Base-by-base conservation (phyloP, 2,329 filamentous ascomycete species). In the Berkeleyomyces basicola region DNA sequence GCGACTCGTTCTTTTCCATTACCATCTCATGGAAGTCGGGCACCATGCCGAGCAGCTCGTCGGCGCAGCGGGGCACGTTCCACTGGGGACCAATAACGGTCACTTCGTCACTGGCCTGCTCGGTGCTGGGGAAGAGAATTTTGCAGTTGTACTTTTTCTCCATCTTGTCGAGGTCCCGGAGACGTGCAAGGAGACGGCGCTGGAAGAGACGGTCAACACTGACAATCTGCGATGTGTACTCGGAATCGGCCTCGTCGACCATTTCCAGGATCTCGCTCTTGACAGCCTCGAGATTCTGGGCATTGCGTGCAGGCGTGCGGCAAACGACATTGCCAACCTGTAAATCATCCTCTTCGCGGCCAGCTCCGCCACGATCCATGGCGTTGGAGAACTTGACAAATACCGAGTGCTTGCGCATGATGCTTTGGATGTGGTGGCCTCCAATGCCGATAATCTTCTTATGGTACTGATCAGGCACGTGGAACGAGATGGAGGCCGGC, bases 81-180 rank as follows among this genome's bases (percentile, higher is more conserved):
- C 95, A 99, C 76, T 97, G 92, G 59, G 93, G 93, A 3, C 93
- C 93, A 66, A 90, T 96, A 64, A 99, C 90, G 16, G 87, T 95
- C 61, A 99, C 90, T 70, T 95, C 87, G 70, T 99, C 93, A 72
- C 92, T 97, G 31, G 93, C 93, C 74, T 95, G 88, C 73, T 99
- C 93, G 7, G 93, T 97, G 75, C 91, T 96, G 6, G 93, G 93
- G 72, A 99, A 99, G 68, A 90, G 88, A 70, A 99, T 95, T 78
- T 97, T 97, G 84, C 93, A 99, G 74, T 97, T 97, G 87, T 91
- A 97, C 76, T 96, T 96, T 79, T 95, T 95, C 77, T 99, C 93
- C 60, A 99, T 80, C 68, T 93, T 89, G 67, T 97, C 92, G 64
- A 99, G 90, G 70, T 96, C 89, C 53, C 82, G 78, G 67, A 97